These are phyloP conservation scores for Fusarium equiseti DNA, from an alignment of 2,329 filamentous ascomycete genomes.

Conservation along the genomic window DNA sequence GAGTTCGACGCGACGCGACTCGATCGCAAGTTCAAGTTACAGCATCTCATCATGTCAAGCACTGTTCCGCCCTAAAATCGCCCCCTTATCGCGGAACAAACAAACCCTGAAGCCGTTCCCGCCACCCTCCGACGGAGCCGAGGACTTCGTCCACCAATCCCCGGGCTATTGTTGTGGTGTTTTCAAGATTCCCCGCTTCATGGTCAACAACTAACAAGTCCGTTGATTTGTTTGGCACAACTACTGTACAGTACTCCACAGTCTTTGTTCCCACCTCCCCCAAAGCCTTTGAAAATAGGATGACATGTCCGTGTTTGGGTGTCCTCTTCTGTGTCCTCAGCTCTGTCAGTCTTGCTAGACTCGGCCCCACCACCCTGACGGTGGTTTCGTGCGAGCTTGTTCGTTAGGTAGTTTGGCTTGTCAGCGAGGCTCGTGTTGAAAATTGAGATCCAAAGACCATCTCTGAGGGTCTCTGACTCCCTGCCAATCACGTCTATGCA, in stretches of 20 bases:
- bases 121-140: slow-evolving; percentile 49
- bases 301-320: slow-evolving; percentile 30
- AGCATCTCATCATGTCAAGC: slow-evolving; percentile 44
- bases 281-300: slow-evolving; percentile 27
- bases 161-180: slow-evolving; percentile 26
- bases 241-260: slow-evolving; percentile 27
- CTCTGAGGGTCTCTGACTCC: slow-evolving; percentile 32
- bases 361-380: slow-evolving; percentile 34
- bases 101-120: slow-evolving; percentile 46
- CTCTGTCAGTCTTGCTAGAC: slow-evolving; percentile 19
- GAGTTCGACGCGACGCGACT: slow-evolving; percentile 25
- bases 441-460: slow-evolving; percentile 35
- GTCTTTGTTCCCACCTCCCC: slow-evolving; percentile 22
- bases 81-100: slow-evolving; percentile 47
- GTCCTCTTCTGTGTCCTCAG: not conserved
- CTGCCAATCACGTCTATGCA: slow-evolving; percentile 40
- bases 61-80: slow-evolving; percentile 42
- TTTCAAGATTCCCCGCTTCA: slow-evolving; percentile 42
- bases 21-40: slow-evolving; percentile 24
- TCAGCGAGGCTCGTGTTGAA: slow-evolving; percentile 27
- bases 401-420: not conserved
- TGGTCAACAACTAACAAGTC: slow-evolving; percentile 29
- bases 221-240: slow-evolving; percentile 32
- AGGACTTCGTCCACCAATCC: slow-evolving; percentile 44
- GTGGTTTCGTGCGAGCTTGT: slow-evolving; percentile 38